Evolutionary conservation across 345 rosid species (phyloP), one percentile per base, ranked within the genome.

Genomic region (Citrus sp.): DNA sequence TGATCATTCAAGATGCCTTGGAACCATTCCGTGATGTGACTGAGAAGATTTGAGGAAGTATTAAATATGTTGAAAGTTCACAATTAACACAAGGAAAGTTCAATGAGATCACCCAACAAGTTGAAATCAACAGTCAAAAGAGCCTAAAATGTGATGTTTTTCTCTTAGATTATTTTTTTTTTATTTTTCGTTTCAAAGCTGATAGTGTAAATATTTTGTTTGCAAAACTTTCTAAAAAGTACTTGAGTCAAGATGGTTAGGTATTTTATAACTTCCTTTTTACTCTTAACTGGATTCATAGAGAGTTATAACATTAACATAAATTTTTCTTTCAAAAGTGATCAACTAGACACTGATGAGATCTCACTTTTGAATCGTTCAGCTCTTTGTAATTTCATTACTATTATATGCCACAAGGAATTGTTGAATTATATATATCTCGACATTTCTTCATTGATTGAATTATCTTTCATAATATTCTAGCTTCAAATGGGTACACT

Each of bases 401-500:
- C 19, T 13, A 12, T 46, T 13, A 46, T 35, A 13, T 58, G 76
- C n/a, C 54, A 4, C 3, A 7, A 58, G 16, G 18, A 73, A 73
- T 16, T 58, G 6, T 58, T 58, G 30, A 56, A 25, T 5, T 2
- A 21, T 49, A 7, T 6, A 14, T 30, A 73, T 5, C 37, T 38
- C 18, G 9, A 6, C 5, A 14, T 35, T 73, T 65, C 51, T 42
- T 34, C 56, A 14, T 73, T 80, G 62, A 58, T n/a, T 24, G 61
- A 54, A 24, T 51, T 70, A 13, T 38, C 46, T 34, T 35, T 46
- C 60, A 73, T 80, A 55, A 25, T 32, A 12, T 56, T 76, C 73
- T 91, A 94, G 98, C 94, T 94, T 84, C 94, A 92, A 90, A 96
- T 96, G 98, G 92, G 84, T 83, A 89, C 85, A 27, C 80, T 96